A percentile compares a stretch with the other conserved stretches of the same genome.
Evolutionary conservation across 441 rosid species (phyloP).

Genomic region (Bocquillonia castaneifolia): DNA sequence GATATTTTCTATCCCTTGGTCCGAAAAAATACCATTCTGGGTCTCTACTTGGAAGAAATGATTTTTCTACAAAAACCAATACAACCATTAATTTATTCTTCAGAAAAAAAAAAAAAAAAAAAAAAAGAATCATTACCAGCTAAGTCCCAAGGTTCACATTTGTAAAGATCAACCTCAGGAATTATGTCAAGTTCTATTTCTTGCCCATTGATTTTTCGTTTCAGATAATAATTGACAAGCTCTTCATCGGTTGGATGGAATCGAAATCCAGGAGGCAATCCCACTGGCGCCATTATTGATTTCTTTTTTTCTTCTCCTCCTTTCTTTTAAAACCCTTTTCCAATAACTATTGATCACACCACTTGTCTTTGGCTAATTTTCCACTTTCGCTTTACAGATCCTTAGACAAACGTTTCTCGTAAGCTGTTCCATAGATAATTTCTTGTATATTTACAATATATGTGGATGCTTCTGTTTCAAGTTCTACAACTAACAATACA

Average conservation of each 20-base stretch:
- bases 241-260: constrained; percentile 93
- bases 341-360: neutral
- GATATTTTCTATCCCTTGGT: constrained; percentile 83
- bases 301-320: neutral
- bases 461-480: constrained; percentile 7
- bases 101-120: neutral
- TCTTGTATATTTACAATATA: neutral
- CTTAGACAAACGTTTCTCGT: constrained; percentile 57
- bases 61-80: constrained; percentile 49
- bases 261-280: constrained; percentile 88
- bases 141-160: constrained; percentile 93
- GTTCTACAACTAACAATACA: neutral
- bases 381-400: constrained; percentile 51
- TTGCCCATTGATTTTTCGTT: constrained; percentile 69
- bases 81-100: neutral
- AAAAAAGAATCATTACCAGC: constrained; percentile 42
- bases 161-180: constrained; percentile 94
- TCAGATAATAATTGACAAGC: constrained; percentile 85
- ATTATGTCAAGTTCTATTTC: constrained; percentile 90
- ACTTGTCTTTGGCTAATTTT: constrained; percentile 28
- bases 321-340: neutral
- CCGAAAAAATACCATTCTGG: constrained; percentile 96
- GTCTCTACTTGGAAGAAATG: constrained; percentile 83
- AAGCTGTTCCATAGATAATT: constrained; percentile 43
- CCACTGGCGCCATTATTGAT: constrained; percentile 63